phyloP scores from a whole-genome alignment of 2,329 filamentous ascomycete species.

The Salinomyces thailandicus region DNA sequence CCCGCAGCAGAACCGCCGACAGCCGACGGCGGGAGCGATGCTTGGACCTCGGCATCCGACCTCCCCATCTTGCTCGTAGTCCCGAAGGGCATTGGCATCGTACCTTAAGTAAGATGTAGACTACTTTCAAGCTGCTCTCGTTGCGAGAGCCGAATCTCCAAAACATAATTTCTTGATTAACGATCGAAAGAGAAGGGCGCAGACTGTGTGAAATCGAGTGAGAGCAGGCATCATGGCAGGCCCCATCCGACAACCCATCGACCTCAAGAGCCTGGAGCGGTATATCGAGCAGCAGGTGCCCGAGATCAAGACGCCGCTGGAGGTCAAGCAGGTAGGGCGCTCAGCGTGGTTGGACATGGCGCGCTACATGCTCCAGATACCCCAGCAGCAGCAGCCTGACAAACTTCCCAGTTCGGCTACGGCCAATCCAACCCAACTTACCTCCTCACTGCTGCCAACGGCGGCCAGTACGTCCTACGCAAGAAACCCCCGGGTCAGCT shows the following conservation, averaged over 20 bases:
- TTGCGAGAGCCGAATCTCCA: too few relatives aligned
- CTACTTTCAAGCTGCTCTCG: too few relatives aligned
- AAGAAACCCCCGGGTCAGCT: constrained; percentile 97
- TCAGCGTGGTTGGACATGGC: background rate
- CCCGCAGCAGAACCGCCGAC: too few relatives aligned
- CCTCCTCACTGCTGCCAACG: constrained; percentile 64
- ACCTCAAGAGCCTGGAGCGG: constrained; percentile 64
- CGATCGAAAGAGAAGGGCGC: too few relatives aligned
- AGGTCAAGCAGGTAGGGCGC: constrained; percentile 68
- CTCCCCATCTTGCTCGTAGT: too few relatives aligned
- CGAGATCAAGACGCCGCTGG: constrained; percentile 69
- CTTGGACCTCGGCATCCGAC: background rate
- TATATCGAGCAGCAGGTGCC: constrained; percentile 74
- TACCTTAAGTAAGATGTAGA: too few relatives aligned
- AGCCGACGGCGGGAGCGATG: too few relatives aligned
- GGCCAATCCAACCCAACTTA: constrained; percentile 98
- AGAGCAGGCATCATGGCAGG: constrained; percentile 58
- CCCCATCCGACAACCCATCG: constrained; percentile 79
- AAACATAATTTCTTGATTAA: too few relatives aligned
- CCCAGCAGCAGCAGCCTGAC: constrained; percentile 3
- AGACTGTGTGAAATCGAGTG: too few relatives aligned
- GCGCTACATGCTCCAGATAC: background rate
- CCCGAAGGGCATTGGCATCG: too few relatives aligned
- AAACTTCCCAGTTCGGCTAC: constrained; percentile 67
- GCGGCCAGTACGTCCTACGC: constrained; percentile 72